These are phyloP conservation scores for Pseudocercospora pini-densiflorae DNA, from an alignment of 2,329 filamentous ascomycete species.

Conservation along the genomic window DNA sequence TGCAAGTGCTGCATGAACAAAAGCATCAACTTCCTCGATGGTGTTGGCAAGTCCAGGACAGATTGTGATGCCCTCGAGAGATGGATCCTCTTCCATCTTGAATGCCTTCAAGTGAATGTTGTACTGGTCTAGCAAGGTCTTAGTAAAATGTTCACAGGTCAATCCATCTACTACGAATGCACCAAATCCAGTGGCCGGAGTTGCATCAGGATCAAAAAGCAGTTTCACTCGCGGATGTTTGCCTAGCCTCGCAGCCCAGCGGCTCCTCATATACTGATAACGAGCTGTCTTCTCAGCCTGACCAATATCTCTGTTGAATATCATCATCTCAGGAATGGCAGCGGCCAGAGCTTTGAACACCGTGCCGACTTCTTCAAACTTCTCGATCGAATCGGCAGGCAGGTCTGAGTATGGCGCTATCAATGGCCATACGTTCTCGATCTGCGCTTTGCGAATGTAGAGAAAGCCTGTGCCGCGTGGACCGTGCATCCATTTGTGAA, in stretches of 20 bases:
- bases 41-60: conserved; percentile 4
- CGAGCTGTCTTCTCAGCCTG: not conserved
- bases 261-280: not conserved
- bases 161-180: not conserved
- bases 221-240: not conserved
- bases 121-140: not conserved
- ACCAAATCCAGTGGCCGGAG: not conserved
- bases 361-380: conserved; percentile 1
- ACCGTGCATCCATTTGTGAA: conserved; percentile 8
- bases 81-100: conserved; percentile 9
- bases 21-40: not conserved
- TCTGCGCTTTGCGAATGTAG: not conserved
- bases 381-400: not conserved
- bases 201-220: not conserved
- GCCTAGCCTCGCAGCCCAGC: not conserved
- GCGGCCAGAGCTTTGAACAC: conserved; percentile 1
- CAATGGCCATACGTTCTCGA: not conserved
- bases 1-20: not conserved
- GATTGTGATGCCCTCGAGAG: not conserved
- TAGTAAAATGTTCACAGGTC: not conserved
- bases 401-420: not conserved
- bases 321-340: not conserved
- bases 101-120: not conserved
- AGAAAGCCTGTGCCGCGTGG: conserved; percentile 5
- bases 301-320: not conserved